A percentile compares a stretch with the other conserved stretches of the same genome.
These are phyloP conservation scores for Torulaspora gathmanii DNA, from an alignment of 805 yeast genomes.

Conservation along the genomic window DNA sequence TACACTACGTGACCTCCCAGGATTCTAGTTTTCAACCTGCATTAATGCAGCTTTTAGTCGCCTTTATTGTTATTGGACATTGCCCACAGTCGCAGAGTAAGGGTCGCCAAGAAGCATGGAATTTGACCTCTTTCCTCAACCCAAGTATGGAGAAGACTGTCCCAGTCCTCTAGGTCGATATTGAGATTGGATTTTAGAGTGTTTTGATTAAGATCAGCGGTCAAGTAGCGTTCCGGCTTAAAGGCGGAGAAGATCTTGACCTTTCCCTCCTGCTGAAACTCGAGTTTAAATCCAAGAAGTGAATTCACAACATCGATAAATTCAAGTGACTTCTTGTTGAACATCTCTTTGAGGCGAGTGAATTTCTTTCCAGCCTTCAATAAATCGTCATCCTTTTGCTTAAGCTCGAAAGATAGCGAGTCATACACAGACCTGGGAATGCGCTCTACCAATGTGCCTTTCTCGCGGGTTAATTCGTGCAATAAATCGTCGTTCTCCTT, in stretches of 20 bases:
- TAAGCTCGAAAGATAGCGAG: conserved; percentile 51
- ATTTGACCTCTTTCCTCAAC: conserved; percentile 62
- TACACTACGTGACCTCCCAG: neutral
- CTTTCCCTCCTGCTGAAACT: conserved; percentile 54
- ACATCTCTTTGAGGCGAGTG: conserved; percentile 50
- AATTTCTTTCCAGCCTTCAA: conserved; percentile 49
- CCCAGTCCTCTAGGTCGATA: conserved; percentile 36
- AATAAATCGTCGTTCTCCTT: conserved; percentile 57
- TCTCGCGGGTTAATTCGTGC: conserved; percentile 22
- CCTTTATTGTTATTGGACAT: neutral
- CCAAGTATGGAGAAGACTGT: conserved; percentile 60
- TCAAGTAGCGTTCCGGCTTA: conserved; percentile 41
- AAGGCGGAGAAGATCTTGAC: conserved; percentile 51
- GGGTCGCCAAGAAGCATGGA: conserved; percentile 72
- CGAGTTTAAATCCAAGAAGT: conserved; percentile 68
- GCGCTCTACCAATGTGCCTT: conserved; percentile 22
- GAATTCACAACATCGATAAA: conserved; percentile 62
- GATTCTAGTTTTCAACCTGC: neutral
- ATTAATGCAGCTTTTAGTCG: neutral
- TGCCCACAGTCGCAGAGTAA: conserved; percentile 64
- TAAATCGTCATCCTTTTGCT: conserved; percentile 44
- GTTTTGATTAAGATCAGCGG: conserved; percentile 53
- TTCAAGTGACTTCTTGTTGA: conserved; percentile 62
- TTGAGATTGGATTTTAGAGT: conserved; percentile 47
- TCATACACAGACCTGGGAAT: conserved; percentile 64